Evolutionary conservation across 305 asterid genomes (phyloP).

Genomic region (Fraxinus dipetala): DNA sequence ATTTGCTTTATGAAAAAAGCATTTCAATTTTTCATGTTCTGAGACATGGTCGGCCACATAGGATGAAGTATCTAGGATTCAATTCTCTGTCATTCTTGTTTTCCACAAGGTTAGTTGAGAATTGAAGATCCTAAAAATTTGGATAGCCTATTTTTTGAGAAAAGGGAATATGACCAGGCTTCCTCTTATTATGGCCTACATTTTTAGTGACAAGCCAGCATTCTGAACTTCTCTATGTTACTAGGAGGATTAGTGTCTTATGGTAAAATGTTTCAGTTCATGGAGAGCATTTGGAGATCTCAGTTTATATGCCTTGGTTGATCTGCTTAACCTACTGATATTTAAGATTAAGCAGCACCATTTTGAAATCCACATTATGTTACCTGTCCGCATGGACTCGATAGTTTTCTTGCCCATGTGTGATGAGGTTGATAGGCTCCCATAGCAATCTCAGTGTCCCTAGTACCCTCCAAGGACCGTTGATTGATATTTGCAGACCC

Average conservation of each 20-base stretch:
- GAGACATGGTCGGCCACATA: neutral
- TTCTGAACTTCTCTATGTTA: neutral
- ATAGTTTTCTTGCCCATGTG: constrained; percentile 76
- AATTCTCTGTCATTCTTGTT: neutral
- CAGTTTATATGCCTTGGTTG: neutral
- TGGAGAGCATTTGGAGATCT: neutral
- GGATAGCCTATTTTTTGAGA: neutral
- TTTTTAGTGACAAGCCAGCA: neutral
- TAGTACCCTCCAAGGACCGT: constrained; percentile 85
- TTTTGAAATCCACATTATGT: neutral
- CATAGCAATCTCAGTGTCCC: constrained; percentile 98
- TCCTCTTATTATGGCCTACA: neutral
- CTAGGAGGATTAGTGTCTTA: neutral
- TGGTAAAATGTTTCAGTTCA: neutral
- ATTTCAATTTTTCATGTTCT: neutral
- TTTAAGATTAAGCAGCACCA: neutral
- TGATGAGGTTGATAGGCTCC: constrained; percentile 94
- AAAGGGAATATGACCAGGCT: neutral
- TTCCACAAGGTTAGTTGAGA: neutral
- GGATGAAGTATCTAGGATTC: neutral
- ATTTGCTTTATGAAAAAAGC: neutral
- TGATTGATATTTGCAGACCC: constrained; percentile 97
- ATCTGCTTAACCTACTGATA: neutral
- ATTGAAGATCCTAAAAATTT: neutral
- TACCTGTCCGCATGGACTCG: constrained; percentile 89